Evolutionary conservation across 345 rosid species (phyloP), one percentile per base, ranked within the genome.

Genomic region (Hevea brasiliensis): DNA sequence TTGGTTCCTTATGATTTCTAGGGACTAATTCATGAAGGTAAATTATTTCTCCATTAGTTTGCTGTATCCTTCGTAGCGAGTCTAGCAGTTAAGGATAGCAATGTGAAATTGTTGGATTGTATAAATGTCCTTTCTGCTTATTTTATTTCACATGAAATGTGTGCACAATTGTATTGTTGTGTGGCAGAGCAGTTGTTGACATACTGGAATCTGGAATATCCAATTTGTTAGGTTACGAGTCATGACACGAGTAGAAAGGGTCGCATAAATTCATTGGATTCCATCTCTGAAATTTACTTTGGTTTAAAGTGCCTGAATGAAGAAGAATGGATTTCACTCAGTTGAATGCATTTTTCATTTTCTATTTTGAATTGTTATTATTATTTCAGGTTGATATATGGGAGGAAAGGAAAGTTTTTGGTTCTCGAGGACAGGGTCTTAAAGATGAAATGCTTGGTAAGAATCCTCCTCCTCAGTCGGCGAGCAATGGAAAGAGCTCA

Each of bases 391-490:
- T 79, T 65, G 75, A 72, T 56, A 74, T 74, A 64, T 74, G 79
- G 79, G 79, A 74, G 26, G 82, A 79, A 61, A 74, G 82, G 65
- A 79, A 71, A 74, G 82, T 79, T 13, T 79, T 74, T 74, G 82
- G 79, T 42, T 79, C 82, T 20, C 75, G 82, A 10, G 78, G 75
- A 0, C 76, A 67, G 44, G 72, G 76, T 65, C 76, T 79, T 32
- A 74, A 79, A 59, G 82, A 79, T 67, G 79, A 70, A 74, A 62
- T 79, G 72, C 75, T 79, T 60, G 82, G 82, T 70, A 67, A 79
- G 63, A 66, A 56, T 79, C 75, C 78, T 41, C 67, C 72, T 74
- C 66, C 73, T 55, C 70, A 27, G 24, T 21, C 50, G 21, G 73
- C 20, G n/a, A 72, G 73, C 74, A 78, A 73, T 68, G 81, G 73